Evolutionary conservation across 768 basidiomycete genomes (phyloP), one percentile per base, ranked within the genome.

Genomic region (Russula virescens): DNA sequence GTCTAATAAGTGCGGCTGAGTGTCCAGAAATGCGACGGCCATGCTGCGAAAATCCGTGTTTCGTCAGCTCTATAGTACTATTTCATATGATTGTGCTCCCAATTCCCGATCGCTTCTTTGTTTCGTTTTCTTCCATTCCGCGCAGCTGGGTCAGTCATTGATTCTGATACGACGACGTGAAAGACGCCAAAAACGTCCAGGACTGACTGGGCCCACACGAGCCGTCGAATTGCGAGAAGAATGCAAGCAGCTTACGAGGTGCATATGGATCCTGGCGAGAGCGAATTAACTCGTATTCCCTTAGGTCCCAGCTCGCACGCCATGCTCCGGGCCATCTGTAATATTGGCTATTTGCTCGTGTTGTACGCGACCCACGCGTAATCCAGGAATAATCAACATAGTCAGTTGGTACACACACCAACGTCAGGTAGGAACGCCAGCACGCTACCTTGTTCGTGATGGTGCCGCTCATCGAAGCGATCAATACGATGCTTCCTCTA

Each of bases 251-350:
- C 66, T 34, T 42, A 68, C 66, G 65, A 51, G 8, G 88, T 90
- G 69, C 87, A 87, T 28, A 90, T 88, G 69, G 88, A 81, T 3
- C 89, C 88, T 0, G 88, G 88, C 11, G 89, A 90, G 55, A 91
- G 77, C 14, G 84, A 77, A 71, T 91, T 91, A 62, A 90, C 87
- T 3, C 89, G 79, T 54, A 91, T 89, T 2, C 77, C 74, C 71
- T 83, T 76, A 38, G 70, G 74, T 1, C 87, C 89, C 2, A 91
- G 79, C 70, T 91, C 89, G 69, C 87, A 89, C 4, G 89, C 89
- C 87, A 91, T 86, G 71, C 86, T 89, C 47, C 89, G 82, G 6
- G 78, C 84, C 87, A 89, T 89, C 73, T 91, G 89, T 46, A 90
- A 73, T 19, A 91, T 87, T 5, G 84, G 89, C 1, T 85, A 82